Evolutionary conservation across 768 basidiomycete species (phyloP).

Genomic region (Auriscalpium vulgare): DNA sequence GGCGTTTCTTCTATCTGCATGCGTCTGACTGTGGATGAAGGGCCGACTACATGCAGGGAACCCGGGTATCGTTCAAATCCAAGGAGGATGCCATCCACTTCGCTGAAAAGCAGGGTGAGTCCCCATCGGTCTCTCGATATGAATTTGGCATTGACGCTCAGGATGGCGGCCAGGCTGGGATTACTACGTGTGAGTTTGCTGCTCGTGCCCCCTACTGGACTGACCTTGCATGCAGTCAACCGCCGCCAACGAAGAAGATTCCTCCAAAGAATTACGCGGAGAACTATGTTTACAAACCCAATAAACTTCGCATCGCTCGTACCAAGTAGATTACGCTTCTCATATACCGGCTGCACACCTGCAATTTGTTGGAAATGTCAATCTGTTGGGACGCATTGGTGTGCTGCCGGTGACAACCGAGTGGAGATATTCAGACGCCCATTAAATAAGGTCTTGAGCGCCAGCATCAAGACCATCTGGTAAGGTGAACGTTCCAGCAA

Average conservation of each 20-base stretch:
- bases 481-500: no score
- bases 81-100: conserved; percentile 92
- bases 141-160: conserved; percentile 1
- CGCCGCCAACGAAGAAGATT: conserved; percentile 52
- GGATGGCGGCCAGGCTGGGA: conserved; percentile 66
- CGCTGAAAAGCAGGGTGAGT: conserved; percentile 89
- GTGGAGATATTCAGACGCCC: no score
- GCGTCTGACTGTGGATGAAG: conserved; percentile 29
- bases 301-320: conserved; percentile 72
- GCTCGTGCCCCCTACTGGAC: conserved; percentile 2
- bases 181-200: conserved; percentile 67
- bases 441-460: no score
- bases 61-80: conserved; percentile 71
- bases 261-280: conserved; percentile 86
- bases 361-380: no score
- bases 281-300: conserved; percentile 81
- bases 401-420: no score
- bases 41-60: conserved; percentile 95
- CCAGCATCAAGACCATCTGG: no score
- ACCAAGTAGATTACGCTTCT: conserved; percentile 65
- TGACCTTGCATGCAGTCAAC: conserved; percentile 38
- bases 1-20: neutral
- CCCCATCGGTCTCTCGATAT: neutral
- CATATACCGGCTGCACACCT: neutral
- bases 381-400: no score